Base-by-base conservation (phyloP, 306 rosid species). In the Dryas drummondii region DNA sequence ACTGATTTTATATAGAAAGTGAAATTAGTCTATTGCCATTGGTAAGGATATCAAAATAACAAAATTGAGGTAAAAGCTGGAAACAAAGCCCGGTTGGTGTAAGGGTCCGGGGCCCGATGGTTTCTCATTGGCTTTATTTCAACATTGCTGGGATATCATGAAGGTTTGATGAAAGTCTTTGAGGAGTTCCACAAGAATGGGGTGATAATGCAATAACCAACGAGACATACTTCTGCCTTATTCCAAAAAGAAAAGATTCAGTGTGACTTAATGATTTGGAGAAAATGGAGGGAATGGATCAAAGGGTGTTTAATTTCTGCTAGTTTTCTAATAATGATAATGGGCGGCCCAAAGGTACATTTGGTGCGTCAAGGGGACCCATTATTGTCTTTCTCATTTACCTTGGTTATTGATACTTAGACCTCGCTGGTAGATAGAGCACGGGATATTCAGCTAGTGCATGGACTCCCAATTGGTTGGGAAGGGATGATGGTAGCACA, bases 181-280 rank as follows among this genome's bases (percentile, higher is more conserved):
- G 19, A 32, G 6, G 37, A 12, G 16, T 37, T 32, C 7, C 46
- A 6, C 2, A 61, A 61, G 66, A 45, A 32, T 61, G 19, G 47
- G 37, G 17, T 61, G 66, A 61, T 61, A 61, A 6, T 61, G 66
- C 66, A 61, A 61, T 41, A 61, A 61, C 46, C 46, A 6, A 37
- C n/a, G 13, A 61, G 9, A 32, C 46, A 32, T 27, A 26, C 64
- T 12, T 19, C 8, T 32, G 19, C n/a, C 46, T 32, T 61, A 6
- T 37, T 61, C 46, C 11, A 6, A 37, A 12, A 12, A 41, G 6
- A 14, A 58, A 58, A 26, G 64, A 41, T 13, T 61, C 22, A 61
- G 37, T 13, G 46, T 3, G 10, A 61, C 32, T 8, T 37, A 4
- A 61, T 61, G 17, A 2, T 5, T 32, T 22, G 0, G 22, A 22